phyloP scores from a whole-genome alignment of 345 rosid genomes.

The Brassica nigra region DNA sequence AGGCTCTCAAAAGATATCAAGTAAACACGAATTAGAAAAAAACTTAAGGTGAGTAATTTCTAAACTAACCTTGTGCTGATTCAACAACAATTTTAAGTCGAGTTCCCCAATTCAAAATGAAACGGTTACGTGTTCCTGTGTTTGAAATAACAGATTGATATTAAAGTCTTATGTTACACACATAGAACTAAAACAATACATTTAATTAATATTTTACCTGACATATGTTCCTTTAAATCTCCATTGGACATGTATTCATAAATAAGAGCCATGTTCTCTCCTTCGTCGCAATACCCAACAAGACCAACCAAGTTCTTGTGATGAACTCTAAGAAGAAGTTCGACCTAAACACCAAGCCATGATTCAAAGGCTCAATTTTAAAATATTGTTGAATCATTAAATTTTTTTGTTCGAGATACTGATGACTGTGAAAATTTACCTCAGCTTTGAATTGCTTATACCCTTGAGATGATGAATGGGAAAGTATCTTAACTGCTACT shows the following conservation, averaged over 20 bases:
- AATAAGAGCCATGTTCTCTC: constrained; percentile 44
- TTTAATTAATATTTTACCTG: constrained; percentile 7
- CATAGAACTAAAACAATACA: neutral
- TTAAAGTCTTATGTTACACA: neutral
- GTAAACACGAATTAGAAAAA: neutral
- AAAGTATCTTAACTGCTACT: constrained; percentile 47
- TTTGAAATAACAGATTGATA: neutral
- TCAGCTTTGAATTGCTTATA: constrained; percentile 46
- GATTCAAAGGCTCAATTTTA: neutral
- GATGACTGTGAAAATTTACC: constrained; percentile 24
- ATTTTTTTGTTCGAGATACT: neutral
- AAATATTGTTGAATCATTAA: neutral
- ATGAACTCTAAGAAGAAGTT: constrained; percentile 48
- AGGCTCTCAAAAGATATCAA: neutral
- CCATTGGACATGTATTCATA: constrained; percentile 67
- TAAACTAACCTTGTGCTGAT: constrained; percentile 50
- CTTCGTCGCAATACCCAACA: constrained; percentile 56
- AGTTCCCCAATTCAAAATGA: constrained; percentile 45
- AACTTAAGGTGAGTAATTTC: neutral
- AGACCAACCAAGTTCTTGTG: constrained; percentile 50
- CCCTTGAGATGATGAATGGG: constrained; percentile 46
- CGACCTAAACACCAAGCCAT: constrained; percentile 34
- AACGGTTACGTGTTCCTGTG: constrained; percentile 24
- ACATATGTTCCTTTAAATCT: constrained; percentile 45
- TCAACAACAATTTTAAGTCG: constrained; percentile 49